Conservation (phyloP, 257 asterid genomes). For the Solanum medicagineum region DNA sequence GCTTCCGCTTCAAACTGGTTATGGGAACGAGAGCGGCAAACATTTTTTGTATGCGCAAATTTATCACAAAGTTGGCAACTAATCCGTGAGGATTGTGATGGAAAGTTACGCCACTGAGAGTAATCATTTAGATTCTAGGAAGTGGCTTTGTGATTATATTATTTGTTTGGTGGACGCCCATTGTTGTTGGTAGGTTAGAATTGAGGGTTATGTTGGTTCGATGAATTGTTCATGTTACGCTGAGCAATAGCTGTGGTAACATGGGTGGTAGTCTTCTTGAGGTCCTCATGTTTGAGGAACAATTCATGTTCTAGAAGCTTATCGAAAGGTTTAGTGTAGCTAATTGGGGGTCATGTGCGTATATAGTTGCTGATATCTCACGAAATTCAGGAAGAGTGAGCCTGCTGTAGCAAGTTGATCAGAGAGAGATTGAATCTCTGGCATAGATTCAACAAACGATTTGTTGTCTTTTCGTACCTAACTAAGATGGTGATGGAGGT, state of each 20-base stretch:
- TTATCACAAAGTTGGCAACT: neutral
- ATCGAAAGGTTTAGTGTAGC: neutral
- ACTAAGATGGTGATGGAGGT: no score
- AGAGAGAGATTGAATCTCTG: neutral
- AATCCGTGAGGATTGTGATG: neutral
- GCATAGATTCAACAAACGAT: neutral
- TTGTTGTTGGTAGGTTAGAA: no score
- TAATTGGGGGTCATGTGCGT: neutral
- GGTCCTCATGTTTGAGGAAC: neutral
- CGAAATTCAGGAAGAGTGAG: no score
- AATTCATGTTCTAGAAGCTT: no score
- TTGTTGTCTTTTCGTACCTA: no score
- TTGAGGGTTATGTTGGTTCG: neutral
- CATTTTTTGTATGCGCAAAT: no score
- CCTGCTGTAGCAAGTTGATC: neutral
- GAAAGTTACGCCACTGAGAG: neutral
- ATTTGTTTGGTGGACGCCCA: accelerated
- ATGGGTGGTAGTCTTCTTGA: neutral
- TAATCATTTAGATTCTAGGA: neutral
- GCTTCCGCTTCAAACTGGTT: no score
- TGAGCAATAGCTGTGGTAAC: neutral
- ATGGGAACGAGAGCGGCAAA: no score
- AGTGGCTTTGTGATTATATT: no score
- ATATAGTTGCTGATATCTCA: no score
- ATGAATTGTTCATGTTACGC: no score